phyloP scores from a whole-genome alignment of 495 filamentous ascomycete genomes.

The Penicillium taxi region DNA sequence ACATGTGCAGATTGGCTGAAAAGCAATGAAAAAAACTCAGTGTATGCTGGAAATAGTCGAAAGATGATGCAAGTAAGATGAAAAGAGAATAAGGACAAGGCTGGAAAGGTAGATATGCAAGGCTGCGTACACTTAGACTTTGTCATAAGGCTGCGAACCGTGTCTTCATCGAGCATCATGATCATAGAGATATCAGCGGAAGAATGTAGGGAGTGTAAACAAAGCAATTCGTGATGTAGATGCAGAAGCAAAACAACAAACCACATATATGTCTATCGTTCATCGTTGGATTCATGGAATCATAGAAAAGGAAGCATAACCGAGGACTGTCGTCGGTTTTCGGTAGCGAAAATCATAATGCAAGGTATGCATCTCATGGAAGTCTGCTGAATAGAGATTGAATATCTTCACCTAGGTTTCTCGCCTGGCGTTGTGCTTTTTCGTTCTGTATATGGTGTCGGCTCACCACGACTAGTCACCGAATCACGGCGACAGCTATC shows the following conservation, averaged over 20 bases:
- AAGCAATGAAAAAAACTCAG: too few species aligned
- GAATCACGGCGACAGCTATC: conserved; percentile 25
- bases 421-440: conserved; percentile 14
- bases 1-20: too few species aligned
- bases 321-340: background rate
- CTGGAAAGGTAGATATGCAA: background rate
- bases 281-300: conserved; percentile 20
- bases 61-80: too few species aligned
- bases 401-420: conserved; percentile 12
- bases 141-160: conserved; percentile 5
- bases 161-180: conserved; percentile 21
- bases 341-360: too few species aligned
- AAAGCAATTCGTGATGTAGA: too few species aligned
- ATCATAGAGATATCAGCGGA: conserved; percentile 14
- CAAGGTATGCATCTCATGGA: too few species aligned
- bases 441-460: conserved; percentile 6
- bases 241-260: conserved; percentile 14
- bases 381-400: background rate
- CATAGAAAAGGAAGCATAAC: conserved; percentile 5
- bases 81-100: background rate
- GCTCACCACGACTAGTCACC: conserved; percentile 11
- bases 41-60: too few species aligned
- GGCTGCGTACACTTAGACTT: conserved; percentile 3
- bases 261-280: conserved; percentile 19
- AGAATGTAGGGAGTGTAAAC: too few species aligned